Percentiles rank a stretch among this genome's conserved stretches.
Conservation (phyloP, 2,329 filamentous ascomycete species). For the Periconia sp. region DNA sequence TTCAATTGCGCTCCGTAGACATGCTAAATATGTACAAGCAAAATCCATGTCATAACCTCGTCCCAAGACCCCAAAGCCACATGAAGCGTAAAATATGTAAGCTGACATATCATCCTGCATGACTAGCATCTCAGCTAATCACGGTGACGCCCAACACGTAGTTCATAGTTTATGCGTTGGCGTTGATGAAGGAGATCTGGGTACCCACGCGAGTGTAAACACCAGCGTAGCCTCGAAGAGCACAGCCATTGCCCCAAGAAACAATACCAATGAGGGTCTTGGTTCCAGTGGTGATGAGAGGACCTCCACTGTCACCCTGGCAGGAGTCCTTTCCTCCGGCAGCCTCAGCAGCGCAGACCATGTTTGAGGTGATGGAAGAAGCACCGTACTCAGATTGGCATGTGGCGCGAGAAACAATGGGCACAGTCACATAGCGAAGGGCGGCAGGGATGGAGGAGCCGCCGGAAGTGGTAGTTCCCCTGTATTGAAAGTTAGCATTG, state of each 20-base stretch:
- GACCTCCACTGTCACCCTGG: slow-evolving; percentile 10
- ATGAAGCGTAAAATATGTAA: too few relatives aligned
- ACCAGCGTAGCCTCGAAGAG: slow-evolving; percentile 3
- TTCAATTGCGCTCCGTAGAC: too few relatives aligned
- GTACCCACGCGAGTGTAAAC: slow-evolving; percentile 6
- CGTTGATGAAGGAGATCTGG: neutral
- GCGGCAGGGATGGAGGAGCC: neutral
- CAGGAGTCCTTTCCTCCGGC: slow-evolving; percentile 10
- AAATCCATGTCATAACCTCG: too few relatives aligned
- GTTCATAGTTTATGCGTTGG: too few relatives aligned
- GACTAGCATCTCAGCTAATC: too few relatives aligned
- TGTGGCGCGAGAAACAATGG: slow-evolving; percentile 5
- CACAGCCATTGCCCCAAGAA: slow-evolving; percentile 8
- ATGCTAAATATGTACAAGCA: too few relatives aligned
- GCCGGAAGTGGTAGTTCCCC: slow-evolving; percentile 2
- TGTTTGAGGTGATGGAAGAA: slow-evolving; percentile 4
- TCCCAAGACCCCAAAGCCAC: too few relatives aligned
- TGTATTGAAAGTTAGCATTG: neutral
- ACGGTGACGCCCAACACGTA: too few relatives aligned
- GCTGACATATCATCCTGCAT: too few relatives aligned
- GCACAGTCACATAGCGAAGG: slow-evolving; percentile 8
- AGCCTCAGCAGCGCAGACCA: slow-evolving; percentile 7
- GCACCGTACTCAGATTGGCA: slow-evolving; percentile 6
- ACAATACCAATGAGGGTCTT: slow-evolving; percentile 8
- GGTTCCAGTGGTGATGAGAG: slow-evolving; percentile 1